Evolutionary conservation across 352 stramenopile genomes (phyloP), one percentile per base, ranked within the genome.

Genomic region (Lagenidium giganteum): DNA sequence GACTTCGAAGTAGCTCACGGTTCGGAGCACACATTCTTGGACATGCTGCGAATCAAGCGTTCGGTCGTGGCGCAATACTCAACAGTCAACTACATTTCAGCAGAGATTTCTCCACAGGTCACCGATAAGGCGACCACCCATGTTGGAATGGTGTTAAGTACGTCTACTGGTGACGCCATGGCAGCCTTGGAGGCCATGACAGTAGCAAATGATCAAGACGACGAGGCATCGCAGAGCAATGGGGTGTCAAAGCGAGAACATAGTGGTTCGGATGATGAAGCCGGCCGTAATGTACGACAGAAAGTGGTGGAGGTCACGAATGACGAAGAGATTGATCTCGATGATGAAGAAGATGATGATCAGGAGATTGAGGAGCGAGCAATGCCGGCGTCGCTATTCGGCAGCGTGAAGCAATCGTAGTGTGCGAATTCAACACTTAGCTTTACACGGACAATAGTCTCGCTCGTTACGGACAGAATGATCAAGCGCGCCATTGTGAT

Each of bases 31-130:
- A 99, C 96, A 12, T 99, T 99, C 69, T 63, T 96, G 16, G 96
- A 99, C 54, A 99, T 99, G 96, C 67, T 99, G 17, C 87, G 96
- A 9, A 92, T 99, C 40, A 98, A 99, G 65, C 86, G 96, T 25
- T 96, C 86, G 18, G 96, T 99, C 1, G 79, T 98, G 47, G 95
- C 93, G 30, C 85, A 97, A 46, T 99, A 98, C 59, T 95, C 89
- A 42, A 87, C 95, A 30, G 90, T 98, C 5, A 98, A 98, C 62
- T 98, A 98, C 64, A 96, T 98, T 44, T 87, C 90, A n/a, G 87
- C 87, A 4, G 88, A 97, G 51, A 87, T 93, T 54, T 77, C 67
- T 8, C 67, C 78, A 6, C 55, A 72, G 4, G 57, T 42, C 49
- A 52, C 11, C 25, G 25, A 32, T 8, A 31, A 51, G 9, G 9